A percentile compares a stretch with the other conserved stretches of the same genome.
Conservation (phyloP, 2,329 filamentous ascomycete species). For the Fusarium proliferatum region DNA sequence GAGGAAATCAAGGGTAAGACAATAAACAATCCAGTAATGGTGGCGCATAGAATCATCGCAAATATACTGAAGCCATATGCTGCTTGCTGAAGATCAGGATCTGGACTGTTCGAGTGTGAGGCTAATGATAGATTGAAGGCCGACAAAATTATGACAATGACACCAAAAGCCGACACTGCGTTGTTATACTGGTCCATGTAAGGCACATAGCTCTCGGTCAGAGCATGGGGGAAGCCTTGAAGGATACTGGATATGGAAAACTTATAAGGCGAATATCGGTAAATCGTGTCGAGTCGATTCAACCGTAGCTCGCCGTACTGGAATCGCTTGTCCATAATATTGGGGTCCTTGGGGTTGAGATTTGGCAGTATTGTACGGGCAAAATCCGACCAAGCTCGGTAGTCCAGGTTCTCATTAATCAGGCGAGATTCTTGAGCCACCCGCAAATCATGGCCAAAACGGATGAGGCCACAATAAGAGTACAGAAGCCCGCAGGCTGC, state of each 20-base stretch:
- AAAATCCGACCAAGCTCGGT: background rate
- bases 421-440: background rate
- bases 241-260: constrained; percentile 3
- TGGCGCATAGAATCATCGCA: background rate
- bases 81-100: background rate
- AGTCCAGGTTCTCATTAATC: background rate
- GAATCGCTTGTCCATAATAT: background rate
- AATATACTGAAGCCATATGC: background rate
- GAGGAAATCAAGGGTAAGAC: background rate
- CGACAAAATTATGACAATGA: constrained; percentile 1
- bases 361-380: background rate
- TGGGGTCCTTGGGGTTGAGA: background rate
- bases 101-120: background rate
- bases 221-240: background rate
- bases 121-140: background rate
- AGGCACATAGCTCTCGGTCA: constrained; percentile 1
- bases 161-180: background rate
- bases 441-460: background rate
- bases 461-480: constrained; percentile 3
- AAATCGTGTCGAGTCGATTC: background rate
- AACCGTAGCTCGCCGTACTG: background rate
- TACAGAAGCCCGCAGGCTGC: background rate
- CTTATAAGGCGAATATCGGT: background rate
- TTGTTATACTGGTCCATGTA: constrained; percentile 10
- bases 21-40: background rate